These are phyloP conservation scores for Oropetium thomaeum DNA, from an alignment of 176 grass and related monocot species.

Conservation along the genomic window DNA sequence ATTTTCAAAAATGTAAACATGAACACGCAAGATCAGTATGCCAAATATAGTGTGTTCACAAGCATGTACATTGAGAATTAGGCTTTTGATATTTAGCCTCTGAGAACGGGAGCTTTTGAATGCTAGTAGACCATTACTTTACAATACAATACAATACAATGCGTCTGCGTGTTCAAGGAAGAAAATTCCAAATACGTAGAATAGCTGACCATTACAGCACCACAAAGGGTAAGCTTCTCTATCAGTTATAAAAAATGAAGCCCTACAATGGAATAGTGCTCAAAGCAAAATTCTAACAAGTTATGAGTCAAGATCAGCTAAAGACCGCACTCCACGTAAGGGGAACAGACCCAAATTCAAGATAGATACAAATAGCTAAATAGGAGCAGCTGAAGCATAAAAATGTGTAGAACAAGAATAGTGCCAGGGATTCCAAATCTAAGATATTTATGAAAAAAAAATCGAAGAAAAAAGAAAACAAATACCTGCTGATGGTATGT, in stretches of 20 bases:
- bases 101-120: not conserved
- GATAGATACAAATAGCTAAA: not conserved
- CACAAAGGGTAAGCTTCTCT: not conserved
- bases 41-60: not conserved
- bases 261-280: not conserved
- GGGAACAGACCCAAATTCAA: not conserved
- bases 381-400: conserved; percentile 6
- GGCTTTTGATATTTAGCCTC: no score
- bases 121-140: not conserved
- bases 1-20: not conserved
- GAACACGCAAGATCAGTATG: not conserved
- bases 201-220: not conserved
- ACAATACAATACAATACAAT: not conserved
- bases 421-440: not conserved
- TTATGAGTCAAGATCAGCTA: conserved; percentile 9
- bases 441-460: not conserved
- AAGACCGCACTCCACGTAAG: not conserved
- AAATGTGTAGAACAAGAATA: not conserved
- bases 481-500: conserved; percentile 79
- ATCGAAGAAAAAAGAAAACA: conserved; percentile 14
- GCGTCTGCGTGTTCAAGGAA: no score
- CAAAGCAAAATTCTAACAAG: conserved; percentile 21
- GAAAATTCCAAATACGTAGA: not conserved
- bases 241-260: not conserved
- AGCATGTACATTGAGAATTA: not conserved